Conservation (phyloP, 2,329 filamentous ascomycete genomes). For the Fusarium annulatum region DNA sequence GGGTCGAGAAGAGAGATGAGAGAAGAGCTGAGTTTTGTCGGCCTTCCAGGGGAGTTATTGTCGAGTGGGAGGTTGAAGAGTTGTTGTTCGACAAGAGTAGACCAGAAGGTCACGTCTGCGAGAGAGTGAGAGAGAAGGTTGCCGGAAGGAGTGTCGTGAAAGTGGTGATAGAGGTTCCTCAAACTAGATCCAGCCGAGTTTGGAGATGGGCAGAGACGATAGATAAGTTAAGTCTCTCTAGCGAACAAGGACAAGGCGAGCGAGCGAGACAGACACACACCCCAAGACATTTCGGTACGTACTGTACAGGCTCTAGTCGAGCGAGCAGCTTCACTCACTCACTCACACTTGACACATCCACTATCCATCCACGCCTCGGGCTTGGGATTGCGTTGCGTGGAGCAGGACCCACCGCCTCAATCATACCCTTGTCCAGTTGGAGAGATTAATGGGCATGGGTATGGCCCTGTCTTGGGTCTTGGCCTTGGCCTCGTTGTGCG, state of each 20-base stretch:
- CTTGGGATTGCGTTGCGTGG: conserved; percentile 55
- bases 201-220: conserved; percentile 39
- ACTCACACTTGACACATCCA: not conserved
- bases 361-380: conserved; percentile 42
- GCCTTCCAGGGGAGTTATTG: conserved; percentile 31
- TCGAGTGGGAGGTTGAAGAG: conserved; percentile 27
- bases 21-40: conserved; percentile 7
- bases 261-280: conserved; percentile 34
- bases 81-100: conserved; percentile 38
- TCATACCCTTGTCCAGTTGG: conserved; percentile 47
- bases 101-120: conserved; percentile 45
- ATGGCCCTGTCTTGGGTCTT: conserved; percentile 45
- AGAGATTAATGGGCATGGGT: conserved; percentile 52
- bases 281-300: conserved; percentile 37
- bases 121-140: conserved; percentile 35
- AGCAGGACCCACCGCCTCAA: conserved; percentile 38
- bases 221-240: conserved; percentile 42
- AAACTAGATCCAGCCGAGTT: conserved; percentile 32
- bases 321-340: not conserved
- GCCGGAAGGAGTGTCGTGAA: conserved; percentile 55
- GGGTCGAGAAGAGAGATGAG: conserved; percentile 53
- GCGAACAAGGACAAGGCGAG: conserved; percentile 41
- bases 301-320: conserved; percentile 2
- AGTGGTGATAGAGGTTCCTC: conserved; percentile 46
- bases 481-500: conserved; percentile 47